Conservation (phyloP, 2,329 filamentous ascomycete genomes). For the Monilinia laxa region DNA sequence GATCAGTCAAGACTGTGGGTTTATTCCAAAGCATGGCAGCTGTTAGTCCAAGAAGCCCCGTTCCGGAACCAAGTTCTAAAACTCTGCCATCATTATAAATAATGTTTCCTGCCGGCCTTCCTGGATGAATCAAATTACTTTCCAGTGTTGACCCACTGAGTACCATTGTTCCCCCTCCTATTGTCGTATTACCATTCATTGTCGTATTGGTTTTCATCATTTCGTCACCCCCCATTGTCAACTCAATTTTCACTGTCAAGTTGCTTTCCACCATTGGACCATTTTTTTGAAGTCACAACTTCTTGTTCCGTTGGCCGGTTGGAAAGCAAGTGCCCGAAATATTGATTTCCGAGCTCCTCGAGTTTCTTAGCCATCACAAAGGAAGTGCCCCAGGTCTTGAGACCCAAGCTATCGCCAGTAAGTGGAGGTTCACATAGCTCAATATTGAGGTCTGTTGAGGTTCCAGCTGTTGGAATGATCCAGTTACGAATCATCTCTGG, state of each 20-base stretch:
- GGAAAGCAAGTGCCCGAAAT: constrained; percentile 41
- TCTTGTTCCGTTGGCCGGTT: constrained; percentile 22
- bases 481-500: constrained; percentile 62
- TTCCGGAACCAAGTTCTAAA: constrained; percentile 86
- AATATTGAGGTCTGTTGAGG: constrained; percentile 54
- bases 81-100: constrained; percentile 37
- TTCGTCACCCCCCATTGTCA: constrained; percentile 7
- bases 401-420: constrained; percentile 81
- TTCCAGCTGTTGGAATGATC: constrained; percentile 49
- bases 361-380: constrained; percentile 80
- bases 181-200: not conserved
- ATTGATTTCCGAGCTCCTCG: constrained; percentile 42
- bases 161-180: not conserved
- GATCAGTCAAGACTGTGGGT: constrained; percentile 73
- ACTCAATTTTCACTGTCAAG: constrained; percentile 3
- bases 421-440: constrained; percentile 81
- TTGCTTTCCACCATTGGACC: not conserved
- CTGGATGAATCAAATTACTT: not conserved
- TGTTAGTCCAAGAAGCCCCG: constrained; percentile 84
- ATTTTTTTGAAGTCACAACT: not conserved
- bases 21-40: constrained; percentile 70
- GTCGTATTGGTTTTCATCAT: not conserved
- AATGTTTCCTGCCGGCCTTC: not conserved
- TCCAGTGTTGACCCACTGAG: not conserved
- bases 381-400: constrained; percentile 95